phyloP scores from a whole-genome alignment of 176 grass and related monocot genomes.

The Typha latifolia region DNA sequence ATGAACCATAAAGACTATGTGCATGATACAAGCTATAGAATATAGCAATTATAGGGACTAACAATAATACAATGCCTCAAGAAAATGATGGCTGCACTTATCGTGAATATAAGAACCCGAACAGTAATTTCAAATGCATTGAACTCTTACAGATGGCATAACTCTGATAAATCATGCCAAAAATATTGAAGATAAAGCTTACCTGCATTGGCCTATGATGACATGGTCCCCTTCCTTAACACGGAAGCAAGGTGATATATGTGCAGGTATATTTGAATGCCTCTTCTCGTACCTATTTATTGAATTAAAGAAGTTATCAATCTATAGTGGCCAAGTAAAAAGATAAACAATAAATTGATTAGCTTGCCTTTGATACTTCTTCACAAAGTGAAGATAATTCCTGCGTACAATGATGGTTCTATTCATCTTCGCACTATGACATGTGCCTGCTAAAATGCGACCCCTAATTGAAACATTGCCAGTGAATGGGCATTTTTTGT shows the following conservation, averaged over 20 bases:
- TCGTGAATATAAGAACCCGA: too few species aligned
- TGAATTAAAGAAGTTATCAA: too few species aligned
- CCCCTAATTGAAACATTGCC: constrained; percentile 7
- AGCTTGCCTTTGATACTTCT: constrained; percentile 9
- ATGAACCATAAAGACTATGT: neutral
- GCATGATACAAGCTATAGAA: too few species aligned
- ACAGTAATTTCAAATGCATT: too few species aligned
- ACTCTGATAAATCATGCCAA: too few species aligned
- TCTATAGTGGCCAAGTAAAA: neutral
- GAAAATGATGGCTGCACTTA: too few species aligned
- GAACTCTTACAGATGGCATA: too few species aligned
- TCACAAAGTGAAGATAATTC: constrained; percentile 7
- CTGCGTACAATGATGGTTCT: constrained; percentile 6
- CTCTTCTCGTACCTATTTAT: constrained; percentile 7
- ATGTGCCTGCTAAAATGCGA: constrained; percentile 10
- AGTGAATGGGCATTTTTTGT: constrained; percentile 10
- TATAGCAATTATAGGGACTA: too few species aligned
- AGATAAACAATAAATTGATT: neutral
- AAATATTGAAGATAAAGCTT: neutral
- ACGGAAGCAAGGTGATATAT: constrained; percentile 8
- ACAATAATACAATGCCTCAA: too few species aligned
- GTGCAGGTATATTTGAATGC: constrained; percentile 10
- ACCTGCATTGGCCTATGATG: constrained; percentile 9
- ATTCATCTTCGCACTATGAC: constrained; percentile 11
- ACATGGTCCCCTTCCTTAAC: constrained; percentile 9